Conservation (phyloP, 305 asterid genomes). For the Solanum aculeatissimum region DNA sequence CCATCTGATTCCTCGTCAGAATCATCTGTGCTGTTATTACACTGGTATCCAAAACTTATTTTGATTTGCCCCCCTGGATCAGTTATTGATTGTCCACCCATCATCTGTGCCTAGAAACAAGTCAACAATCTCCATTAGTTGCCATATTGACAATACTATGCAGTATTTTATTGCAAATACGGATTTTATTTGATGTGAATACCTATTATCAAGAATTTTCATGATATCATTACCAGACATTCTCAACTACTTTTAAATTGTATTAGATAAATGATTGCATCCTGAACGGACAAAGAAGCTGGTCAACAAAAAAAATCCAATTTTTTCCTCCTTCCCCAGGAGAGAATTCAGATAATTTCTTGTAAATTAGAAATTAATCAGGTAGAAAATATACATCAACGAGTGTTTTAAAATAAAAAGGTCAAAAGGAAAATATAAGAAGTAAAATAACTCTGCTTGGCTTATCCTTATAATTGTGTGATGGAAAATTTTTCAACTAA, state of each 20-base stretch:
- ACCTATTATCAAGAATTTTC: neutral
- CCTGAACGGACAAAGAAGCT: neutral
- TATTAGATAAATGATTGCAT: neutral
- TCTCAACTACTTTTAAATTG: neutral
- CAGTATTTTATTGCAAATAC: neutral
- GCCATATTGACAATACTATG: neutral
- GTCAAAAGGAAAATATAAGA: neutral
- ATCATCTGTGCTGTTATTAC: conserved; percentile 23
- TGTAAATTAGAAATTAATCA: neutral
- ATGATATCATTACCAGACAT: neutral
- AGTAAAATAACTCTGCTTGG: neutral
- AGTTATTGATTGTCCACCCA: conserved; percentile 26
- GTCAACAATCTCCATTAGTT: neutral
- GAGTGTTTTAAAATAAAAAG: neutral
- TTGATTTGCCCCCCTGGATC: conserved; percentile 57
- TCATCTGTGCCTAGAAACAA: conserved; percentile 26
- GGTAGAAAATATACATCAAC: neutral
- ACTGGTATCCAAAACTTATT: conserved; percentile 79
- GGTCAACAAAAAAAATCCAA: neutral
- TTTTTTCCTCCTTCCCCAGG: neutral
- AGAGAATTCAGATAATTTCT: neutral
- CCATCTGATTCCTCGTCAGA: conserved; percentile 34
- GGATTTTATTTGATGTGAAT: neutral
- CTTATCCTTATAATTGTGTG: neutral
- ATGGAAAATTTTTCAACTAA: neutral